Percentiles rank a stretch among this genome's conserved stretches.
phyloP scores from a whole-genome alignment of 2,329 filamentous ascomycete species.

The Fusarium miscanthi region DNA sequence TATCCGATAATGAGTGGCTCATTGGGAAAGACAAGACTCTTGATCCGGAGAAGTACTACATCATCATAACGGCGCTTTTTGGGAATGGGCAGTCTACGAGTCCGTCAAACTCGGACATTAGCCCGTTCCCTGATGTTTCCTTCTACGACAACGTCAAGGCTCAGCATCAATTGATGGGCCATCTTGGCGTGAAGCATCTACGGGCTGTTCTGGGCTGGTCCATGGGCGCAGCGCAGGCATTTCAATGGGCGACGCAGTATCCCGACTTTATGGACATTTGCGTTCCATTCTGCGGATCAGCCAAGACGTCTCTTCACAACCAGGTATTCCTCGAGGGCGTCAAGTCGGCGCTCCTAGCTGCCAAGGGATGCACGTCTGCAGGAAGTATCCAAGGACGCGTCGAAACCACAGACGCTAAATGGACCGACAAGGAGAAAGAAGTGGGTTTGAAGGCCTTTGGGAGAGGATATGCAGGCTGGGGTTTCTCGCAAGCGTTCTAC shows the following conservation, averaged over 20 bases:
- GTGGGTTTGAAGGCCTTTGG: conserved; percentile 74
- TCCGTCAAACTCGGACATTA: conserved; percentile 59
- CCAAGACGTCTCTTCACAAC: conserved; percentile 63
- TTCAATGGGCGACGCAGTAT: conserved; percentile 62
- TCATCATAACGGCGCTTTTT: conserved; percentile 63
- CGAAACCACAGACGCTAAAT: conserved; percentile 39
- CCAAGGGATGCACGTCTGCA: conserved; percentile 60
- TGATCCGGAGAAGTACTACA: conserved; percentile 64
- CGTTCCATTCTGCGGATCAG: conserved; percentile 63
- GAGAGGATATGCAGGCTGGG: conserved; percentile 83
- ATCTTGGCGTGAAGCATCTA: conserved; percentile 56
- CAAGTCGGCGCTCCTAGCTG: conserved; percentile 57
- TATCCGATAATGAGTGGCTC: conserved; percentile 80
- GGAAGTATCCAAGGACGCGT: conserved; percentile 52
- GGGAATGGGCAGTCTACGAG: conserved; percentile 65
- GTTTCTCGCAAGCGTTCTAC: conserved; percentile 83
- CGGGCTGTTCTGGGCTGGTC: conserved; percentile 65
- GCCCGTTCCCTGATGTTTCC: conserved; percentile 57
- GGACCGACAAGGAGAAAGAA: conserved; percentile 56
- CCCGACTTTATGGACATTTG: conserved; percentile 59
- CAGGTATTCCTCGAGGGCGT: conserved; percentile 66
- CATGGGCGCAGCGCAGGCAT: conserved; percentile 66
- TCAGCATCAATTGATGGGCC: conserved; percentile 57
- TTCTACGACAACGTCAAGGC: conserved; percentile 64
- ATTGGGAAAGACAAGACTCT: conserved; percentile 73